Evolutionary conservation across 768 basidiomycete genomes (phyloP), one percentile per base, ranked within the genome.

Genomic region (Pleurotus ostreatus): DNA sequence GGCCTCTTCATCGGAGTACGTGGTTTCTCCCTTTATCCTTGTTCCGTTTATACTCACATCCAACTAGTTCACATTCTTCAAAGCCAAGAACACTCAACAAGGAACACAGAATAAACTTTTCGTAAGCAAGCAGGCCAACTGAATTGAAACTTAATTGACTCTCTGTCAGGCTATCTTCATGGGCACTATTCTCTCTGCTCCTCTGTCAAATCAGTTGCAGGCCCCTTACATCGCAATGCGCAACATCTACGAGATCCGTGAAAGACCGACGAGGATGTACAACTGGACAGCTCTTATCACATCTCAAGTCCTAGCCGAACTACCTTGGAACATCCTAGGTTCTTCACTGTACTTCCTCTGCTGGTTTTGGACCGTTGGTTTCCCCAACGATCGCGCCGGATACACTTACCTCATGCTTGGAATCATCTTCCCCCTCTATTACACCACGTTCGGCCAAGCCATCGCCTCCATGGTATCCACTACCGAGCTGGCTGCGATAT

Each of bases 281-380:
- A 75, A 75, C 48, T 89, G 86, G 87, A 72, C 79, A 0, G 83
- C 83, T 0, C 69, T 85, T 26, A 62, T 82, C 11, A 79, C 82
- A 0, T 71, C 83, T 0, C 82, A 82, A 56, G 73, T 86, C 56
- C 57, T 82, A 3, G 75, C 77, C 5, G 86, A 87, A 59, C 59
- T 86, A 2, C 85, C 85, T 0, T 86, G 83, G 82, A 86, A 86
- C 59, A 79, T 86, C 15, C 12, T 84, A 1, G 82, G 82, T 22
- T 81, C 85, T 0, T 73, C 78, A 0, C 46, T 89, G 4, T 84
- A 83, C 74, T 89, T 83, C 73, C 63, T 84, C 16, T 85, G 82
- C 64, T 89, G 86, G 86, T 89, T 79, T 66, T 88, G 83, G 82
- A 85, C 85, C 1, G 83, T 88, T 20, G 86, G 83, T 1, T 83